These are phyloP conservation scores for Saitozyma sp. DNA, from an alignment of 768 basidiomycete species.

Conservation along the genomic window DNA sequence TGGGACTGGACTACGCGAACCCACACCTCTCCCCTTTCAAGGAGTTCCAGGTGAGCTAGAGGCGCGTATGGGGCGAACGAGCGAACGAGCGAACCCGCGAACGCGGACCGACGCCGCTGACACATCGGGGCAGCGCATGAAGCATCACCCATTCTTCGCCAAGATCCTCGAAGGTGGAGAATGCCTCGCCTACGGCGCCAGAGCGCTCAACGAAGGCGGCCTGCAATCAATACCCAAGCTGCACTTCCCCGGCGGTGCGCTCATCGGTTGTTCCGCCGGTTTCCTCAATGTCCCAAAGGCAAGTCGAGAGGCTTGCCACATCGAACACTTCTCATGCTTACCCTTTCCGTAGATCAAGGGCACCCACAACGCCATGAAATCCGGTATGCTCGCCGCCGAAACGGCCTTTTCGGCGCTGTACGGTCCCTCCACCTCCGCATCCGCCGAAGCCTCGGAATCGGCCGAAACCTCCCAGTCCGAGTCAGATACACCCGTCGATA, in stretches of 20 bases:
- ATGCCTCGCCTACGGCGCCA: conserved; percentile 86
- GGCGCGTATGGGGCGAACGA: too few relatives aligned
- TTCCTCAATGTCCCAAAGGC: conserved; percentile 89
- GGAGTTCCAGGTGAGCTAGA: conserved; percentile 77
- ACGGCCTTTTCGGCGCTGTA: conserved; percentile 69
- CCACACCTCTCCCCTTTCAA: conserved; percentile 88
- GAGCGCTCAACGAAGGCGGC: conserved; percentile 89
- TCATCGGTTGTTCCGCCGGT: conserved; percentile 93
- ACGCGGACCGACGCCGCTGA: background rate
- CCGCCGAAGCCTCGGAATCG: conserved; percentile 13
- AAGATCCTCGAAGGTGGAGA: conserved; percentile 73
- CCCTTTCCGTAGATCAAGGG: conserved; percentile 73
- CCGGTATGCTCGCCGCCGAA: conserved; percentile 95
- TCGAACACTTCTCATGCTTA: background rate
- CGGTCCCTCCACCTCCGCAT: conserved; percentile 17
- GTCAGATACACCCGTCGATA: conserved; percentile 57
- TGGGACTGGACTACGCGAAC: conserved; percentile 92
- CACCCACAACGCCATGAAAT: conserved; percentile 98
- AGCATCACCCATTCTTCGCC: conserved; percentile 91
- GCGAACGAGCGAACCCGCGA: background rate
- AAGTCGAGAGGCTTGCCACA: conserved; percentile 3
- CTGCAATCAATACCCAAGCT: conserved; percentile 82
- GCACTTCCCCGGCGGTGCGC: conserved; percentile 89
- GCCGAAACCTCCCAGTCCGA: conserved; percentile 20
- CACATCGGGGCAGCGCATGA: conserved; percentile 65